Base-by-base conservation (phyloP, 2,329 filamentous ascomycete species). In the Diplodia mutila region DNA sequence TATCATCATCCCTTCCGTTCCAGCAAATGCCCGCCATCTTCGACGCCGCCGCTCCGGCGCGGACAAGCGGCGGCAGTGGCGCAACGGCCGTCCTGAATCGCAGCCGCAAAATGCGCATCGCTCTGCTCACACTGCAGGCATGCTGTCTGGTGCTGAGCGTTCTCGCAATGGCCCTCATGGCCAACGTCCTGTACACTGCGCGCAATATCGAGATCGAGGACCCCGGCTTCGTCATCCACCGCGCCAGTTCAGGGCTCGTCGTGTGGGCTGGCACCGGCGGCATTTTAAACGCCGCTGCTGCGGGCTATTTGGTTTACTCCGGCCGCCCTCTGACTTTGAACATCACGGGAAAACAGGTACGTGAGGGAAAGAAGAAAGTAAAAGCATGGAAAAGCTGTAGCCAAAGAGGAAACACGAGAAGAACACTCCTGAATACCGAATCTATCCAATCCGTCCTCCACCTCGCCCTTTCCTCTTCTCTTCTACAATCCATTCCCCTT, bases 151-250 rank as follows among this genome's bases (percentile, higher is more conserved):
- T 42, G 9, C 61, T 65, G 16, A 39, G 46, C 32, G 12, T 65
- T n/a, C 4, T 21, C 32, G 25, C 18, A 32, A 54, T 51, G 32
- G 48, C 48, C 3, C 49, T 65, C 9, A 65, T 65, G 49, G 51
- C 32, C 48, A 65, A 53, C 51, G 61, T 54, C 21, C 34, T 65
- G 32, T n/a, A 42, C 34, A 65, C 16, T 23, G 61, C 61, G 2
- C 16, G 14, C 6, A 42, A 65, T 23, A 23, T 42, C 61, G 61
- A 52, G 9, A 4, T 51, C 49, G 49, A 39, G 18, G 61, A 65
- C 48, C 59, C 59, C 11, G 59, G 59, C 25, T 63, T 23, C 46
- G 49, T 54, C 8, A 27, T 65, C 21, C 61, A 65, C 49, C 48
- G 61, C 4, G 32, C 61, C 7, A 52, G 42, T 8, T 65, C 61